Base-by-base conservation (phyloP, 495 filamentous ascomycete genomes). In the Pseudoneurospora amorphoporcata region DNA sequence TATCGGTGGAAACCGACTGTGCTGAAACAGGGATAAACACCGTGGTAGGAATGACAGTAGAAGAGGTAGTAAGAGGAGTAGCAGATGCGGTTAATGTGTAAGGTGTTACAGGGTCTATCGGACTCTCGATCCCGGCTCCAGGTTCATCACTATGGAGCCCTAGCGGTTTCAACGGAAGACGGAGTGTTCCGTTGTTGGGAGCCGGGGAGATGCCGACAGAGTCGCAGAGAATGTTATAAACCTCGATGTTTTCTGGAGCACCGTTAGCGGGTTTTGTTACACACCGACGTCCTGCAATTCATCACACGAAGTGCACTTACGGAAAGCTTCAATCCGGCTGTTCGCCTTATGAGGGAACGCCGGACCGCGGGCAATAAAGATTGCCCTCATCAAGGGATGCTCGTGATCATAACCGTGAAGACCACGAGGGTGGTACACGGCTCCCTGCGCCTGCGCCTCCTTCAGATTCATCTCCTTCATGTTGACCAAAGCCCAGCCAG, bases 211-310 rank as follows among this genome's bases (percentile, higher is more conserved):
- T 82, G 7, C 89, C 90, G 40, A 98, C 78, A 2, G 91, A 92
- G 76, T 97, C 93, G 76, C 94, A 98, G 40, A 99, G 79, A 69
- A 98, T 92, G 75, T 97, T 96, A 78, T 98, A 98, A 2, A 99
- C 92, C 75, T 99, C 94, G 71, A 86, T 92, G 73, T 99, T 99
- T 88, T 95, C 91, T 93, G 77, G n/a, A 4, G 37, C 9, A 70
- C 61, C 39, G 70, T 79, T 72, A 76, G 77, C 75, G 47, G 41
- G 68, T 23, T 76, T 53, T 29, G 69, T 74, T 70, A 53, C 39
- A 68, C 40, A 70, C 19, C 8, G 68, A 45, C 3, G 39, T 41
- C 4, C 53, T 7, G 14, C 53, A 65, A 65, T 17, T 35, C 6
- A 65, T 14, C 23, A 17, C 29, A 65, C 3, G 4, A 16, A 23